Conservation (phyloP, 2,329 filamentous ascomycete species). For the Phialemoniopsis sp. region DNA sequence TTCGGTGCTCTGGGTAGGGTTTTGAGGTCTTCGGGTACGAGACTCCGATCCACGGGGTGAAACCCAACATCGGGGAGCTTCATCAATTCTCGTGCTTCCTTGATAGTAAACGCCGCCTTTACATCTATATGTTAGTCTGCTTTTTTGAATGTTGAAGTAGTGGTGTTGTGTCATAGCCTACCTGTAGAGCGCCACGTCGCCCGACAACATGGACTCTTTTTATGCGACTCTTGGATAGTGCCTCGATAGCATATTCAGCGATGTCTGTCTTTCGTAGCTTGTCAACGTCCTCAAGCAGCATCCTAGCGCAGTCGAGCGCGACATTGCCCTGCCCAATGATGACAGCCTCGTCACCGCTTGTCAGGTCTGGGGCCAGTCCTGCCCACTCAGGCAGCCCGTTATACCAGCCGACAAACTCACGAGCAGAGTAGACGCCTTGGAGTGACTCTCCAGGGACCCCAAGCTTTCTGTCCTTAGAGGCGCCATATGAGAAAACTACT, state of each 20-base stretch:
- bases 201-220: constrained; percentile 84
- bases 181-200: constrained; percentile 83
- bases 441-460: constrained; percentile 78
- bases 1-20: constrained; percentile 71
- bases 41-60: constrained; percentile 57
- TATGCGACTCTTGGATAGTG: constrained; percentile 67
- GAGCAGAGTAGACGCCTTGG: constrained; percentile 76
- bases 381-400: constrained; percentile 87
- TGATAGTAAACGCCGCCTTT: constrained; percentile 89
- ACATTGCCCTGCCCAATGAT: constrained; percentile 96
- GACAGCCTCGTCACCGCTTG: constrained; percentile 74
- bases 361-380: constrained; percentile 67
- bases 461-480: constrained; percentile 75
- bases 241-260: constrained; percentile 74
- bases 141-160: not conserved
- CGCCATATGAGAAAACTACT: constrained; percentile 89
- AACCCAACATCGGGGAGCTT: constrained; percentile 71
- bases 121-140: constrained; percentile 3
- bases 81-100: constrained; percentile 86
- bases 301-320: constrained; percentile 86
- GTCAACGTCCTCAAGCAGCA: constrained; percentile 74
- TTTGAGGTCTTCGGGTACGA: constrained; percentile 65
- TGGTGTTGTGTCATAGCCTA: constrained; percentile 26
- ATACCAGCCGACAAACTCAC: constrained; percentile 97
- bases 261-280: constrained; percentile 81